Evolutionary conservation across 805 yeast species (phyloP).

Genomic region (Teunomyces stri): DNA sequence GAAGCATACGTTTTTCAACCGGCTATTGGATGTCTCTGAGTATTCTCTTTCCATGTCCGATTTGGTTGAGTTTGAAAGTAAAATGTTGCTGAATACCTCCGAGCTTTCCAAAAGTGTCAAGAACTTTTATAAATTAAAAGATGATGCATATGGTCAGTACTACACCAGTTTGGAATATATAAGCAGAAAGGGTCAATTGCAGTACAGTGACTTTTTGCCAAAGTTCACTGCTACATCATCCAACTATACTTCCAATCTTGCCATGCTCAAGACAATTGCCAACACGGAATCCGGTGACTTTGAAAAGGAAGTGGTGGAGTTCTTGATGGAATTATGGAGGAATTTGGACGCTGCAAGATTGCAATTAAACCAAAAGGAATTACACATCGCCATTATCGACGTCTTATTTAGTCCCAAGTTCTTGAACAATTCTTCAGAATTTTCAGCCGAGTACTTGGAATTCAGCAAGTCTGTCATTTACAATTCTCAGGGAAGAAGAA

Average conservation of each 20-base stretch:
- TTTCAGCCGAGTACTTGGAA: constrained; percentile 24
- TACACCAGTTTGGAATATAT: constrained; percentile 13
- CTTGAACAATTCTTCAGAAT: constrained; percentile 33
- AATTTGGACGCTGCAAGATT: constrained; percentile 57
- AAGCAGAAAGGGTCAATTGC: neutral
- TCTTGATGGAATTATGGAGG: constrained; percentile 53
- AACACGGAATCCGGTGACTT: constrained; percentile 2
- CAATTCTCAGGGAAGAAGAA: constrained; percentile 60
- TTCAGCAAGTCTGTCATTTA: constrained; percentile 45
- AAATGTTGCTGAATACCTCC: constrained; percentile 19
- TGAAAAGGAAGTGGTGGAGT: constrained; percentile 23
- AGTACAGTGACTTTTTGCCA: constrained; percentile 1
- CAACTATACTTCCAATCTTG: constrained; percentile 23
- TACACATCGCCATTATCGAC: constrained; percentile 60
- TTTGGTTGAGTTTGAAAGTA: constrained; percentile 16
- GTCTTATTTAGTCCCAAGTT: constrained; percentile 43
- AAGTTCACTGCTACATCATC: constrained; percentile 17
- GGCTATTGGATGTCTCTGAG: constrained; percentile 13
- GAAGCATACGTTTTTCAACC: constrained; percentile 30
- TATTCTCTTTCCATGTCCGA: constrained; percentile 2
- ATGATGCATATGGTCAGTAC: constrained; percentile 34
- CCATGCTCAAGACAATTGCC: constrained; percentile 20
- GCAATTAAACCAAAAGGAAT: constrained; percentile 58
- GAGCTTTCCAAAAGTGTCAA: constrained; percentile 21
- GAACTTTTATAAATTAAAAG: constrained; percentile 44